phyloP scores from a whole-genome alignment of 345 rosid genomes.

The Eucalyptus erythrocorys region DNA sequence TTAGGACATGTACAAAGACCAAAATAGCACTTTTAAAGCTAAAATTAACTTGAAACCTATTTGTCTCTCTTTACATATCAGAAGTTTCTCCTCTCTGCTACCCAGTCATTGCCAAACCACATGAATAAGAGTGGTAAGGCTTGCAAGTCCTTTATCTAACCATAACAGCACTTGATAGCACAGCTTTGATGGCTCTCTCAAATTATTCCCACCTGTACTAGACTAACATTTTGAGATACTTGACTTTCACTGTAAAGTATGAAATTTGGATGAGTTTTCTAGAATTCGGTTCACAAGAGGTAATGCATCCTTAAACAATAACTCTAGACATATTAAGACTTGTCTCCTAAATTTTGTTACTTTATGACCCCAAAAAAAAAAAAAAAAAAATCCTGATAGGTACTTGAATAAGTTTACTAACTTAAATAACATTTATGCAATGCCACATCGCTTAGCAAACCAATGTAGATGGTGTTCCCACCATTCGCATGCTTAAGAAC shows the following conservation, averaged over 20 bases:
- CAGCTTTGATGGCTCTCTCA: background rate
- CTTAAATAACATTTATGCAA: background rate
- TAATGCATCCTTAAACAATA: background rate
- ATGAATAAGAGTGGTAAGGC: background rate
- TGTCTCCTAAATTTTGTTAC: background rate
- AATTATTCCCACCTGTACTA: background rate
- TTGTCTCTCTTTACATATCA: background rate
- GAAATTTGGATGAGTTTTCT: background rate
- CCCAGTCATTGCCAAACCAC: background rate
- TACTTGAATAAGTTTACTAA: background rate
- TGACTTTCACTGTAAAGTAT: background rate
- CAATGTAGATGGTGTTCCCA: background rate
- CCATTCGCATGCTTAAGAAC: background rate
- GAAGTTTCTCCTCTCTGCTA: background rate
- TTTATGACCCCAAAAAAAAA: too few species aligned
- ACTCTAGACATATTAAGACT: background rate
- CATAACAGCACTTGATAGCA: background rate
- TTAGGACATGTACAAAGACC: background rate
- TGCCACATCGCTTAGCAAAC: background rate
- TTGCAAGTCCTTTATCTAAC: background rate
- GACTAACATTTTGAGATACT: background rate
- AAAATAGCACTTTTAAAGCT: background rate
- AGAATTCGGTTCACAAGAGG: background rate
- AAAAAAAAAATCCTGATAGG: background rate
- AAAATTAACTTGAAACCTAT: background rate